Conservation (phyloP, 768 basidiomycete genomes). For the Clavulina sp. region DNA sequence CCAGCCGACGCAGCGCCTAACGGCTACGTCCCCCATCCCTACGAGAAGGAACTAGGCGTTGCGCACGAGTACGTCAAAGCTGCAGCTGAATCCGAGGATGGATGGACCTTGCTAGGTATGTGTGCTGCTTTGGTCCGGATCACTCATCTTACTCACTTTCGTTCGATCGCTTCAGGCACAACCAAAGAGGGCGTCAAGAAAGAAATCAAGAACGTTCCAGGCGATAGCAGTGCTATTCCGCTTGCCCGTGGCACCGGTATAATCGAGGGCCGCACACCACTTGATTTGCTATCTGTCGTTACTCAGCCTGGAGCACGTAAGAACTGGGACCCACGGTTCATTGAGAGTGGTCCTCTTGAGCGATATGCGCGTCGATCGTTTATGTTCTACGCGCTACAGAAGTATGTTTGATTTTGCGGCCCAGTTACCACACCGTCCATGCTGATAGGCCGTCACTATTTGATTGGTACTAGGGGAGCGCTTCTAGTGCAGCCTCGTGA, state of each 20-base stretch:
- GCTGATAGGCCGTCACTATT: not conserved
- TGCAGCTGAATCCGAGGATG: conserved; percentile 9
- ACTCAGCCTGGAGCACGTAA: conserved; percentile 7
- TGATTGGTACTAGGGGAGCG: conserved; percentile 4
- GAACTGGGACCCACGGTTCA: conserved; percentile 2
- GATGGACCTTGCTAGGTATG: conserved; percentile 10
- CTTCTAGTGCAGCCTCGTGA: conserved; percentile 11
- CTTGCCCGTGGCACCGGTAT: conserved; percentile 9
- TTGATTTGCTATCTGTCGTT: conserved; percentile 10
- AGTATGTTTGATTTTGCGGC: not conserved
- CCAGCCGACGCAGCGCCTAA: conserved; percentile 1
- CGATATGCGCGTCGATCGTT: not conserved
- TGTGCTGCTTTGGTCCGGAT: not conserved
- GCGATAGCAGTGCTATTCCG: conserved; percentile 9
- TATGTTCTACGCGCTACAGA: conserved; percentile 10
- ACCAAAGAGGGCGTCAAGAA: conserved; percentile 7
- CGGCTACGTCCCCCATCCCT: conserved; percentile 6
- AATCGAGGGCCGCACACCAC: conserved; percentile 7
- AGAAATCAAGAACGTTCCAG: conserved; percentile 7
- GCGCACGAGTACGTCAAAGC: conserved; percentile 9
- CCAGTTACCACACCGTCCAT: not conserved
- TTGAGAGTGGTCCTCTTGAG: not conserved
- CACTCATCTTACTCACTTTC: not conserved
- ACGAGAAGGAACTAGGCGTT: conserved; percentile 1
- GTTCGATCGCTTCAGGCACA: no score